Evolutionary conservation across 228 moss, liverwort and hornwort species (phyloP).

Genomic region (Sphagnum fallax): DNA sequence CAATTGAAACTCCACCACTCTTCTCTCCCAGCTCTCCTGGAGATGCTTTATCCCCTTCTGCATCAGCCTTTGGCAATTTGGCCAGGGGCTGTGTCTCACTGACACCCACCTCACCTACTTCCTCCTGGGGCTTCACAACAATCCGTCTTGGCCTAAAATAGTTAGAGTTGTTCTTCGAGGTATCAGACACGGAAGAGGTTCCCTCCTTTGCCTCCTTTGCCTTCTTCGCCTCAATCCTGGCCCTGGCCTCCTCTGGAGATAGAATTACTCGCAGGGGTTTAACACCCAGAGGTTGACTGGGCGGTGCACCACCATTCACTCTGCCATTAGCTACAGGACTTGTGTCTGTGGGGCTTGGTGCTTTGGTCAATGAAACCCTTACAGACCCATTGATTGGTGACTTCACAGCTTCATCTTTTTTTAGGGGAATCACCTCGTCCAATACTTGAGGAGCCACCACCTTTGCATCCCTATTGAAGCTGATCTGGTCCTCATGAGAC

Average conservation of each 20-base stretch:
- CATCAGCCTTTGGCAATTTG: background rate
- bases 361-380: too few species aligned
- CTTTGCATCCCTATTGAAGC: too few species aligned
- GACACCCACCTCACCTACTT: too few species aligned
- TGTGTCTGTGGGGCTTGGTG: background rate
- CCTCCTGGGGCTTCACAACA: background rate
- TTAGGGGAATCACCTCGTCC: too few species aligned
- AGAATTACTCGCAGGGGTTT: constrained; percentile 59
- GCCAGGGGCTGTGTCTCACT: background rate
- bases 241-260: constrained; percentile 59
- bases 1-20: background rate
- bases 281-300: constrained; percentile 24
- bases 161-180: constrained; percentile 16
- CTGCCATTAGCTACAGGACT: background rate
- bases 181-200: constrained; percentile 7
- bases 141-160: background rate
- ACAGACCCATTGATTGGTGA: too few species aligned
- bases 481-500: too few species aligned
- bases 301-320: background rate
- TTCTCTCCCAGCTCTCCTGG: background rate
- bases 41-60: background rate
- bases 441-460: too few species aligned
- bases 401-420: too few species aligned
- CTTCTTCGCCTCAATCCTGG: constrained; percentile 57
- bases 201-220: constrained; percentile 28